Conservation (phyloP, 331 rosid species). For the Quercus tomentella region DNA sequence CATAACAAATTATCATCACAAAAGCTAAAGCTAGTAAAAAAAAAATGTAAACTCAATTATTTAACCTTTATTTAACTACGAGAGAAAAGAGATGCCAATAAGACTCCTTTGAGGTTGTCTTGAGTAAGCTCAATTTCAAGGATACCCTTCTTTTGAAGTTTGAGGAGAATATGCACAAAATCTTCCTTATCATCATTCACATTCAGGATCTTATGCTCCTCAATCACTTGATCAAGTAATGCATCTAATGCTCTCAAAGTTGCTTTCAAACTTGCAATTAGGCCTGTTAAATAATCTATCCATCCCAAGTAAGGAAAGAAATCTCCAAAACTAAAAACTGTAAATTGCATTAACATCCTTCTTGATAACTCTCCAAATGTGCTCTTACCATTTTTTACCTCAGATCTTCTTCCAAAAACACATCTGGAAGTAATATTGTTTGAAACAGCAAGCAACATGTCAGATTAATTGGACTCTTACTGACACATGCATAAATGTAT, state of each 20-base stretch:
- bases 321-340: too few species aligned
- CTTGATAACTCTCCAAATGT: not conserved
- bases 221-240: constrained; percentile 30
- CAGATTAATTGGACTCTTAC: constrained; percentile 1
- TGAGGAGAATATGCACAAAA: constrained; percentile 40
- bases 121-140: constrained; percentile 14
- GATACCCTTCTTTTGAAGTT: constrained; percentile 1
- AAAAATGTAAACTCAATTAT: not conserved
- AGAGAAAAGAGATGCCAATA: constrained; percentile 13
- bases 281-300: too few species aligned
- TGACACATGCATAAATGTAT: not conserved
- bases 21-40: not conserved
- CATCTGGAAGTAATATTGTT: constrained; percentile 25
- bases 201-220: constrained; percentile 11
- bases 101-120: constrained; percentile 32
- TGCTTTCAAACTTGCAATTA: not conserved
- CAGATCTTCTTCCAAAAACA: constrained; percentile 23
- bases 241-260: constrained; percentile 22
- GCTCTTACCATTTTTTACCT: not conserved
- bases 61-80: too few species aligned
- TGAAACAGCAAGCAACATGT: constrained; percentile 7
- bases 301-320: too few species aligned
- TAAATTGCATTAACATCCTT: too few species aligned
- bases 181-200: not conserved
- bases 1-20: not conserved